Conservation (phyloP, 352 stramenopile genomes). For the Peronosclerospora sorghi region DNA sequence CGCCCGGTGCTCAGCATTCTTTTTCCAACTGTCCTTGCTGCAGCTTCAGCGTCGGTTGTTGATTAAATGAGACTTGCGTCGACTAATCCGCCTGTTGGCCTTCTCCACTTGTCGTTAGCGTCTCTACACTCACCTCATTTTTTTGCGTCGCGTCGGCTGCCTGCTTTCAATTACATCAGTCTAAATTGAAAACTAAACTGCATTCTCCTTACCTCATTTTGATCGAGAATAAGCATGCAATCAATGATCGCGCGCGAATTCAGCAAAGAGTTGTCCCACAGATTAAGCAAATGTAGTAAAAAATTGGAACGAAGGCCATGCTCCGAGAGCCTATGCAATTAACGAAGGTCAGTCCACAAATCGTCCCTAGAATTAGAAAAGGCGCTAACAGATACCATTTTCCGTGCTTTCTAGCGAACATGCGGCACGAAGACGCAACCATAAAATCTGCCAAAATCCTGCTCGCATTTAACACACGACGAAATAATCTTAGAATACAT, state of each 20-base stretch:
- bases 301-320: constrained; percentile 78
- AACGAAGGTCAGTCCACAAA: neutral
- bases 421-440: constrained; percentile 73
- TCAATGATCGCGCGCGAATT: constrained; percentile 79
- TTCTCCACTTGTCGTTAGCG: constrained; percentile 2
- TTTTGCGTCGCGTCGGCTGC: constrained; percentile 5
- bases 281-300: constrained; percentile 82
- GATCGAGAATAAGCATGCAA: constrained; percentile 81
- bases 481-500: constrained; percentile 4
- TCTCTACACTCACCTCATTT: constrained; percentile 4
- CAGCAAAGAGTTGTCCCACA: constrained; percentile 85
- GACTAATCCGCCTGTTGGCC: constrained; percentile 5
- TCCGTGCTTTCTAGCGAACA: constrained; percentile 72
- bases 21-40: neutral
- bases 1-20: too few species aligned
- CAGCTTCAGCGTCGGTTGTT: constrained; percentile 1
- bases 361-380: neutral
- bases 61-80: constrained; percentile 7
- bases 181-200: neutral
- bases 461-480: neutral
- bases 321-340: constrained; percentile 41
- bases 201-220: constrained; percentile 26
- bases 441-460: constrained; percentile 82
- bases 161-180: neutral
- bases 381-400: constrained; percentile 47